phyloP scores from a whole-genome alignment of 306 rosid genomes.

The Begonia peltatifolia region DNA sequence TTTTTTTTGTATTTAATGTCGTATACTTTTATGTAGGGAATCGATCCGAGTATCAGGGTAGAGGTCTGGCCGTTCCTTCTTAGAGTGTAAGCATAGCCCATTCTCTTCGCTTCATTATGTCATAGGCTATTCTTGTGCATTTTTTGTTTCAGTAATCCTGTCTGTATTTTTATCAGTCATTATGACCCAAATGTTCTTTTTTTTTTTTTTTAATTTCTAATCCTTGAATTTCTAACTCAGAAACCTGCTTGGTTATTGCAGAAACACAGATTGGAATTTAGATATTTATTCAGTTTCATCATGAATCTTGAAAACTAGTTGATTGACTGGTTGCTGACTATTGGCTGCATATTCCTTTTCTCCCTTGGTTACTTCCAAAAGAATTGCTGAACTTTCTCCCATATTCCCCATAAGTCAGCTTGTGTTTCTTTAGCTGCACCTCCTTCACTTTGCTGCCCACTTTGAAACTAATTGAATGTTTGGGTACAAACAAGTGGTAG shows the following conservation, averaged over 20 bases:
- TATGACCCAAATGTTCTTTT: too few relatives aligned
- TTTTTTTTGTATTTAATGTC: slow-evolving; percentile 5
- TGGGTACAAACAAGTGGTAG: too few relatives aligned
- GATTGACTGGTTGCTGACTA: too few relatives aligned
- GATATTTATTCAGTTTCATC: too few relatives aligned
- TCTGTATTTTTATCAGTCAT: neutral
- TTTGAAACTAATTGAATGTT: too few relatives aligned
- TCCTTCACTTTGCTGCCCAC: too few relatives aligned
- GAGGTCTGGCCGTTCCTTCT: slow-evolving; percentile 98
- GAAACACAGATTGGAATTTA: neutral
- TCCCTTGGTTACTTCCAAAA: too few relatives aligned
- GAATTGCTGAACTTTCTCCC: too few relatives aligned
- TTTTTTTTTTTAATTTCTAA: neutral
- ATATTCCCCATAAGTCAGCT: too few relatives aligned
- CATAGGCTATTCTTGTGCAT: neutral
- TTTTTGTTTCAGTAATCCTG: neutral
- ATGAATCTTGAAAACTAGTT: too few relatives aligned
- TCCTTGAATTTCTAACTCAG: neutral
- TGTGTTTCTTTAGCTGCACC: too few relatives aligned
- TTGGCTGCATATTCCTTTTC: too few relatives aligned
- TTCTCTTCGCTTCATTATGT: neutral
- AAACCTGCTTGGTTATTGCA: neutral
- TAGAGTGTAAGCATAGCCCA: slow-evolving; percentile 72
- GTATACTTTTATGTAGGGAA: slow-evolving; percentile 50
- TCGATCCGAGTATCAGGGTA: slow-evolving; percentile 79